phyloP scores from a whole-genome alignment of 2,329 filamentous ascomycete species.

The Paradendryphiella salina region DNA sequence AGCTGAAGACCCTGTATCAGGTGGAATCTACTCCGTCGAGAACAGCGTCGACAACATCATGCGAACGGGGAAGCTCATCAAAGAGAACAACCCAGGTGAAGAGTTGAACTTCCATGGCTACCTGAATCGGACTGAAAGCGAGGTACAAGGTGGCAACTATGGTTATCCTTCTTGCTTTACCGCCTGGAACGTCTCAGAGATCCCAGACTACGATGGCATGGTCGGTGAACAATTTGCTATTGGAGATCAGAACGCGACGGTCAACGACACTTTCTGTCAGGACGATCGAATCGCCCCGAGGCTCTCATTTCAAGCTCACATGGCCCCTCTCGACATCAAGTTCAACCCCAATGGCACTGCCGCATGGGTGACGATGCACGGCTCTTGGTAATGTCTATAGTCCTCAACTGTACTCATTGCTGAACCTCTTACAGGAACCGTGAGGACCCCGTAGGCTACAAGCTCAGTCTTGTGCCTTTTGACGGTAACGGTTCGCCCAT shows the following conservation, averaged over 20 bases:
- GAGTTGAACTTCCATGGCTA: conserved; percentile 73
- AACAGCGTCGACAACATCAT: conserved; percentile 69
- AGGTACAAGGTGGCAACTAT: conserved; percentile 60
- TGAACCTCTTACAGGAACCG: conserved; percentile 47
- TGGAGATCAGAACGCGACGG: conserved; percentile 48
- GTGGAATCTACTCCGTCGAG: conserved; percentile 63
- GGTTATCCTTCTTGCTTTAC: conserved; percentile 73
- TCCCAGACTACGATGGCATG: conserved; percentile 53
- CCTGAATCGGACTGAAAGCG: conserved; percentile 55
- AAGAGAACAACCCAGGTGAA: conserved; percentile 71
- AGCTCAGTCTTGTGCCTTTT: conserved; percentile 54
- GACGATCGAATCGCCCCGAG: conserved; percentile 50
- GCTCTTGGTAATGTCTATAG: conserved; percentile 60
- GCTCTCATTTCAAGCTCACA: conserved; percentile 67
- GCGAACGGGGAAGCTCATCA: conserved; percentile 63
- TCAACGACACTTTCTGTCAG: conserved; percentile 55
- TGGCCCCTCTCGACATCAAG: conserved; percentile 71
- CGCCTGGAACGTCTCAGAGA: conserved; percentile 61
- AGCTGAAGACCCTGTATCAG: conserved; percentile 61
- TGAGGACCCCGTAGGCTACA: conserved; percentile 55
- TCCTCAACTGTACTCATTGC: not conserved
- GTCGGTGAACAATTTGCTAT: conserved; percentile 58
- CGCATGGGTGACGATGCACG: conserved; percentile 72
- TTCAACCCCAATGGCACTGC: conserved; percentile 62
- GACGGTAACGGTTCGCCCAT: conserved; percentile 51